These are phyloP conservation scores for Phialemoniopsis sp. DNA, from an alignment of 2,329 filamentous ascomycete species.

Conservation along the genomic window DNA sequence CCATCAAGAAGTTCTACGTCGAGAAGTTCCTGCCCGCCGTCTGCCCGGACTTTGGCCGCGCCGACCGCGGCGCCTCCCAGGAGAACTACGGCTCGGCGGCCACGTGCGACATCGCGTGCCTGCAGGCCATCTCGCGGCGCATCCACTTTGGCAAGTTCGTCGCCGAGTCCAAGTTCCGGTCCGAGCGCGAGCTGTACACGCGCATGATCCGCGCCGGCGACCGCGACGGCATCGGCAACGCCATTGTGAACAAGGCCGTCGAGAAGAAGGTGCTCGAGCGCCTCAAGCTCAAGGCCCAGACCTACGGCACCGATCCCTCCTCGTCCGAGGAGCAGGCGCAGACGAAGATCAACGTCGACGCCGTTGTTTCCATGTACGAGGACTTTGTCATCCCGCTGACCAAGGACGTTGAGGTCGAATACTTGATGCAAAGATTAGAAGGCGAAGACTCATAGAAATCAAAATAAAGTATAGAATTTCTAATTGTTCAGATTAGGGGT, in stretches of 20 bases:
- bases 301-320: conserved; percentile 88
- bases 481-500: background rate
- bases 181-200: conserved; percentile 77
- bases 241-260: conserved; percentile 85
- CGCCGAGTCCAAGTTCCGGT: conserved; percentile 89
- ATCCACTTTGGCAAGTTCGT: conserved; percentile 99
- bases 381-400: conserved; percentile 94
- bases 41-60: conserved; percentile 72
- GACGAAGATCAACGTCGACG: conserved; percentile 86
- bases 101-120: conserved; percentile 82
- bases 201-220: conserved; percentile 78
- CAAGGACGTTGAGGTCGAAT: conserved; percentile 98
- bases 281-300: conserved; percentile 81
- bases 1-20: conserved; percentile 84
- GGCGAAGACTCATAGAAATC: conserved; percentile 15
- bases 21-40: conserved; percentile 77
- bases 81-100: conserved; percentile 96
- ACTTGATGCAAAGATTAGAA: conserved; percentile 87
- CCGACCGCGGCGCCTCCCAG: conserved; percentile 77
- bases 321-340: conserved; percentile 49
- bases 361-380: conserved; percentile 85
- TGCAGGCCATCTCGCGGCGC: conserved; percentile 84
- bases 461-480: conserved; percentile 2
- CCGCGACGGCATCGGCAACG: conserved; percentile 74
- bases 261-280: conserved; percentile 90